Percentiles rank a stretch among this genome's conserved stretches.
Conservation (phyloP, 2,329 filamentous ascomycete species). For the Cladophialophora chaetospira region DNA sequence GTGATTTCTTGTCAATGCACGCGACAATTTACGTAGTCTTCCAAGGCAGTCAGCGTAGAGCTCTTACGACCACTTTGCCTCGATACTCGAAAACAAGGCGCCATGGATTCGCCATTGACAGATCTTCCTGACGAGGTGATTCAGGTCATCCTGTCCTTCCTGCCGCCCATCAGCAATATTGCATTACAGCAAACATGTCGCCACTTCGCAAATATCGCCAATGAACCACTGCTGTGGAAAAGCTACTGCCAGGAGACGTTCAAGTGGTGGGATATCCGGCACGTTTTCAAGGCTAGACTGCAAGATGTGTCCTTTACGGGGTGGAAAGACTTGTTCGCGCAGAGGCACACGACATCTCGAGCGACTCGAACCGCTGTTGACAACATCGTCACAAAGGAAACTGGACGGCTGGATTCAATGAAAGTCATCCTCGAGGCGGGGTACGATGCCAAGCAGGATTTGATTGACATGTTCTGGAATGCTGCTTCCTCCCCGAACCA, state of each 20-base stretch:
- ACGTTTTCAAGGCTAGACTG: slow-evolving; percentile 63
- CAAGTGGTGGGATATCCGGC: slow-evolving; percentile 71
- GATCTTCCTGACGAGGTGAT: slow-evolving; percentile 80
- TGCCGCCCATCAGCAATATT: slow-evolving; percentile 54
- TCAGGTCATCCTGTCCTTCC: slow-evolving; percentile 70
- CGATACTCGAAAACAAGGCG: neutral
- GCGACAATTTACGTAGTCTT: neutral
- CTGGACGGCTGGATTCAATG: slow-evolving; percentile 68
- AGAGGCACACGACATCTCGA: slow-evolving; percentile 57
- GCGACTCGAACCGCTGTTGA: slow-evolving; percentile 61
- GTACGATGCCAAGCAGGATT: slow-evolving; percentile 85
- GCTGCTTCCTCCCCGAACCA: slow-evolving; percentile 68
- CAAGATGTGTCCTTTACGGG: slow-evolving; percentile 41
- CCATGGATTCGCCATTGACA: slow-evolving; percentile 9
- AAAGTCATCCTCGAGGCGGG: slow-evolving; percentile 71
- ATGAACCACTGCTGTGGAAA: slow-evolving; percentile 78
- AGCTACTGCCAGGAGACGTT: slow-evolving; percentile 70
- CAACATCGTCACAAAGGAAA: slow-evolving; percentile 69
- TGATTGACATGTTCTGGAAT: slow-evolving; percentile 66
- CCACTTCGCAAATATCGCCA: slow-evolving; percentile 65
- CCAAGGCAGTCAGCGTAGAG: no score
- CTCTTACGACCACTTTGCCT: neutral
- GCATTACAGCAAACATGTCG: slow-evolving; percentile 62
- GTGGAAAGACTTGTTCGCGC: slow-evolving; percentile 72
- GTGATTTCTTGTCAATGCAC: neutral